Base-by-base conservation (phyloP, 2,329 filamentous ascomycete genomes). In the Aspergillus calidoustus region DNA sequence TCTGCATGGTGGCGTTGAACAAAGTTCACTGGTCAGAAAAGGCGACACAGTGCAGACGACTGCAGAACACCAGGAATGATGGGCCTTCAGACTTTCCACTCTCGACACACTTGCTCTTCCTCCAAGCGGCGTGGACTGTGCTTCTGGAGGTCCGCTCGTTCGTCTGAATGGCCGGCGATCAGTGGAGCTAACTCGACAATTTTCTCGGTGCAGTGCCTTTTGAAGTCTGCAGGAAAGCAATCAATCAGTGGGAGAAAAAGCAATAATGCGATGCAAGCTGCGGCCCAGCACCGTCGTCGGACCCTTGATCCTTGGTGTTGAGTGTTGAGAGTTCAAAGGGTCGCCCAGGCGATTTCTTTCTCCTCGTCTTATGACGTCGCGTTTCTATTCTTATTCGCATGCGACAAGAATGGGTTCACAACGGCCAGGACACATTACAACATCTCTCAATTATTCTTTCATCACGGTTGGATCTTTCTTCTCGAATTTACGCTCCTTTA, bases 1-100 rank as follows among this genome's bases (percentile, higher is more conserved):
- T 44, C 44, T 54, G 50, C 57, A 49, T 30, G 31, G 57, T 60
- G 57, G 51, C 57, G 57, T 41, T 8, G 31, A 46, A 46, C 52
- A 60, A 22, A 55, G 57, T 60, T 60, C 22, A 30, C 50, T 44
- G 31, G 49, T 49, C 17, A 28, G 55, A 11, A 30, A 58, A 34
- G 34, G 57, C 11, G 34, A 41, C 8, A 15, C 34, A 41, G 34
- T 41, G 34, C 34, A 41, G 34, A 41, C 15, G 11, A 28, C 25
- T 28, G 25, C 25, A 28, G 25, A 28, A 7, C 25, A 28, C 25
- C 2, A 41, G 34, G 15, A 15, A 41, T 41, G 41, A 44, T 30
- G 52, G 38, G 22, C 28, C 38, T 23, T 54, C 52, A 46, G 34
- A 41, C 34, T 15, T 41, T 41, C 34, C 34, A 41, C 34, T 41